Conservation (phyloP, 2,329 filamentous ascomycete genomes). For the Fusarium neocosmosporiellum region DNA sequence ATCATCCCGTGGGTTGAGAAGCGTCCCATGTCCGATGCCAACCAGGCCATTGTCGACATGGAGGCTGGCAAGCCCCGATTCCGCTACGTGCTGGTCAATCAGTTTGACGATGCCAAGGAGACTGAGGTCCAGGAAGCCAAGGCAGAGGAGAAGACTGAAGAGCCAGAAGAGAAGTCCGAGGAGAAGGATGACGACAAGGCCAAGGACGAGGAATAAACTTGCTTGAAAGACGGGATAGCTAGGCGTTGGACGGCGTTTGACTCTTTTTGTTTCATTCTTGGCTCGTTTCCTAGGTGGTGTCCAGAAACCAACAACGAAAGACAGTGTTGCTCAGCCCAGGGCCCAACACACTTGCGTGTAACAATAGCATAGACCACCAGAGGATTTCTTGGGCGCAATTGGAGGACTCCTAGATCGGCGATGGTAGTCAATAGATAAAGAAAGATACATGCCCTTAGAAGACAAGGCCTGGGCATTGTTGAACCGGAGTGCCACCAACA, state of each 20-base stretch:
- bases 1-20: constrained; percentile 67
- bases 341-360: background rate
- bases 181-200: background rate
- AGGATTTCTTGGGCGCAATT: background rate
- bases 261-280: background rate
- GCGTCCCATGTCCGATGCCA: constrained; percentile 65
- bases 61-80: constrained; percentile 62
- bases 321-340: background rate
- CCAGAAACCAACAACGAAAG: background rate
- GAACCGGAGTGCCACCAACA: background rate
- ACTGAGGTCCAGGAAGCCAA: background rate
- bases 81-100: constrained; percentile 57
- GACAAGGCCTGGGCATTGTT: background rate
- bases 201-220: constrained; percentile 6
- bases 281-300: constrained; percentile 1
- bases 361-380: background rate
- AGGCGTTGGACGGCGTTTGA: constrained; percentile 6
- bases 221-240: background rate
- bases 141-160: background rate
- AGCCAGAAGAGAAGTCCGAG: background rate
- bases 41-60: constrained; percentile 65
- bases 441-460: background rate
- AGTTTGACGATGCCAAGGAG: background rate
- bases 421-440: constrained; percentile 1
- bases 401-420: background rate